phyloP scores from a whole-genome alignment of 441 rosid genomes.

The Adansonia gregorii region DNA sequence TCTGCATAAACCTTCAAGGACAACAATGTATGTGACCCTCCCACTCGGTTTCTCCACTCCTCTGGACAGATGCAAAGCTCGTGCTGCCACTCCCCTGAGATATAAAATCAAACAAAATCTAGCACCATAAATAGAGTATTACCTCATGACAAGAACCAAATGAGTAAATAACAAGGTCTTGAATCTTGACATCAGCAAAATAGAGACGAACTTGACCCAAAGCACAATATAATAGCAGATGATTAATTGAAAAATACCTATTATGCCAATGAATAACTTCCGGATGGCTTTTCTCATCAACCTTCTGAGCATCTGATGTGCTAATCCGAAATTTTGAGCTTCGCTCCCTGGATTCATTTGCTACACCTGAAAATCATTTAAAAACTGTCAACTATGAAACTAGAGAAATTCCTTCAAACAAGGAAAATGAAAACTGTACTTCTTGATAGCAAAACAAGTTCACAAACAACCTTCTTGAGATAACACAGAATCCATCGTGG shows the following conservation, averaged over 20 bases:
- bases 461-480: constrained; percentile 51
- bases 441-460: neutral
- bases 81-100: constrained; percentile 93
- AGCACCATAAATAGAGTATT: constrained; percentile 2
- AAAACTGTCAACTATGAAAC: neutral
- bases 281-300: constrained; percentile 74
- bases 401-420: neutral
- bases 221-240: neutral
- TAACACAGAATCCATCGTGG: constrained; percentile 54
- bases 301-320: constrained; percentile 63
- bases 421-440: too few relatives aligned
- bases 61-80: constrained; percentile 95
- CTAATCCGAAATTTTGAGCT: constrained; percentile 58
- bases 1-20: constrained; percentile 95
- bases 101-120: neutral
- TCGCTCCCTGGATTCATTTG: constrained; percentile 69
- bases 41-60: constrained; percentile 99
- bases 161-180: neutral
- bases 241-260: constrained; percentile 50
- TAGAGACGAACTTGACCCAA: neutral
- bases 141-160: neutral
- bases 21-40: constrained; percentile 94
- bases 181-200: neutral
- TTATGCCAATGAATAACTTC: constrained; percentile 84
- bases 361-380: constrained; percentile 47